Evolutionary conservation across 1,139 yeast genomes (phyloP), one percentile per base, ranked within the genome.

Genomic region (Pichia kudriavzevii): DNA sequence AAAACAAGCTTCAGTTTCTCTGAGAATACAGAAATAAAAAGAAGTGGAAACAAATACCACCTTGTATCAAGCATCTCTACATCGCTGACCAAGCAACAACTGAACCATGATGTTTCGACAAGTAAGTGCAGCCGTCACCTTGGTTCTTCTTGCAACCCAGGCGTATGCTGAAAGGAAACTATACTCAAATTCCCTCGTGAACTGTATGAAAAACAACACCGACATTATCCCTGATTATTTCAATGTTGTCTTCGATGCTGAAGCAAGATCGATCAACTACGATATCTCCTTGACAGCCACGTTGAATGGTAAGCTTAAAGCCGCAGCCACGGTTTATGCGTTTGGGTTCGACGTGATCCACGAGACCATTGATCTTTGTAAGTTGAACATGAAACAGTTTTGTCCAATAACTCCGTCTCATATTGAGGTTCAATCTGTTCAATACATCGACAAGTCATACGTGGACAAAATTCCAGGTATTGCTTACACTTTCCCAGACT

Each of bases 391-490:
- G 83, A 79, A 78, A 52, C 91, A 81, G 58, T 80, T 81, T 52
- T 81, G 93, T 60, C 91, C 91, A 1, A 55, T 81, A 28, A 75
- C 64, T 46, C 85, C 91, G 0, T 91, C 91, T 17, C 55, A 72
- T 18, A 67, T 81, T 51, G 79, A 78, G 50, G 67, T 81, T 30
- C 79, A 80, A 42, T 73, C 85, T 28, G 61, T 78, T 40, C 69
- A 76, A 55, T 75, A 76, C 47, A 66, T 81, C 34, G 57, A 68
- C 26, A 44, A 59, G 13, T 47, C 51, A 6, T 72, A 72, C 46
- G 70, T 66, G 14, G 52, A 63, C 13, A 57, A 60, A 55, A 71
- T 81, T 41, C 93, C 91, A 0, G 79, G 76, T 5, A 79, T 80
- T 41, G 83, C 91, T 3, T 81, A 72, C 53, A 64, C 62, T 13